Evolutionary conservation across 352 stramenopile genomes (phyloP).

Genomic region (Phytophthora palmivora): DNA sequence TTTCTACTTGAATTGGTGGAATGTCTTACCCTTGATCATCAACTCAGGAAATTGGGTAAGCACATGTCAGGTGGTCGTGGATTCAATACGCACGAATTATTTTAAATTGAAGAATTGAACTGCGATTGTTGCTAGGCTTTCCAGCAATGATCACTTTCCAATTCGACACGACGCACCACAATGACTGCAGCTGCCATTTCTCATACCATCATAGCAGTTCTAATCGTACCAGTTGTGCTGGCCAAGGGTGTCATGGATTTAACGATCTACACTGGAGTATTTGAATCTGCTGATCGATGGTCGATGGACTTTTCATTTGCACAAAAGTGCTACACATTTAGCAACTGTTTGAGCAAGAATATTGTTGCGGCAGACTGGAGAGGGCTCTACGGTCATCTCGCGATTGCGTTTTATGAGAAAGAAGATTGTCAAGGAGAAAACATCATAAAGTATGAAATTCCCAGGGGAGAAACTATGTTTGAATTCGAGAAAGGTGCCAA

Average conservation of each 20-base stretch:
- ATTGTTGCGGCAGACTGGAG: slow-evolving; percentile 23
- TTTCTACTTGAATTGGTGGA: not conserved
- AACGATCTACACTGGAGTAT: slow-evolving; percentile 15
- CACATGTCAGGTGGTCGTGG: no score
- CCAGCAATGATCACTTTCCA: slow-evolving; percentile 4
- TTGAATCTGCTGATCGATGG: slow-evolving; percentile 3
- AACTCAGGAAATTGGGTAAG: not conserved
- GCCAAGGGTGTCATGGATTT: slow-evolving; percentile 16
- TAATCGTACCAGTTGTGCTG: not conserved
- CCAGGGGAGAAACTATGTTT: slow-evolving; percentile 22
- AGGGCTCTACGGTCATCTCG: not conserved
- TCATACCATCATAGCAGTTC: not conserved
- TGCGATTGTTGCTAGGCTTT: no score
- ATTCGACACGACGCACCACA: not conserved
- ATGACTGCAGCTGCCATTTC: slow-evolving; percentile 1
- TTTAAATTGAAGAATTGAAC: no score
- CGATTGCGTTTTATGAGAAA: slow-evolving; percentile 29
- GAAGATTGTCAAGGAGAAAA: slow-evolving; percentile 23
- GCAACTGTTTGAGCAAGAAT: slow-evolving; percentile 3
- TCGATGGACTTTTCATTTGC: slow-evolving; percentile 25
- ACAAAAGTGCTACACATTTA: slow-evolving; percentile 36
- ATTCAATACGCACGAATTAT: no score
- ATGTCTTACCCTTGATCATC: not conserved
- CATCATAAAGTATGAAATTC: slow-evolving; percentile 8
- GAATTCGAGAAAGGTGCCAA: slow-evolving; percentile 23